phyloP scores from a whole-genome alignment of 2,329 filamentous ascomycete species.

The Pseudogymnoascus sp. region DNA sequence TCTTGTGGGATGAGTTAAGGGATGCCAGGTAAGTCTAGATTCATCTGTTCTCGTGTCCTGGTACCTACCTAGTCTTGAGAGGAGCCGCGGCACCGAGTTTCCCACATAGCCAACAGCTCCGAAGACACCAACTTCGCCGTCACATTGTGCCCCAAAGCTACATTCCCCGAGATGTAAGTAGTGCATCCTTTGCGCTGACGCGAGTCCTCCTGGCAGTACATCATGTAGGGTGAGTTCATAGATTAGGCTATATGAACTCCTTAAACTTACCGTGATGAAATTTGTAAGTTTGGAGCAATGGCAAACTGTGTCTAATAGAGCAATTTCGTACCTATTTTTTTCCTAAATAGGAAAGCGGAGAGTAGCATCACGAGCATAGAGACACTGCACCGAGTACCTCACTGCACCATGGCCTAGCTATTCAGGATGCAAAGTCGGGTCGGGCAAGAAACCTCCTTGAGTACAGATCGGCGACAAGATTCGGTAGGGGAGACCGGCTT shows the following conservation, averaged over 20 bases:
- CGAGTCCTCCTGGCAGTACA: background rate
- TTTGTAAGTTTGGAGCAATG: background rate
- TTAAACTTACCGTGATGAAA: background rate
- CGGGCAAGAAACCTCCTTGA: background rate
- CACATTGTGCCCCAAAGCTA: background rate
- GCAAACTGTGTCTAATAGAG: background rate
- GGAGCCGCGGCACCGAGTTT: background rate
- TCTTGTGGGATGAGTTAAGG: background rate
- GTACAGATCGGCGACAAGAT: background rate
- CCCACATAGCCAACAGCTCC: background rate
- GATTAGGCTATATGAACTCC: no score
- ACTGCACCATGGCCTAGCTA: background rate
- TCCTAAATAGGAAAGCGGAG: background rate
- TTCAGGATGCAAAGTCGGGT: background rate
- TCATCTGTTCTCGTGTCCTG: no score
- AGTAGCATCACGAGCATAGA: background rate
- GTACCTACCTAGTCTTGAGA: no score
- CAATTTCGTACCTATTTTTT: background rate
- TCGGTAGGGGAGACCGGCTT: background rate
- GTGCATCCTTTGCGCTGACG: background rate
- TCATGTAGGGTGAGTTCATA: background rate
- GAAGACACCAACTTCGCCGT: background rate
- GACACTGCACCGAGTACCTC: no score
- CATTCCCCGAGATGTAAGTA: background rate
- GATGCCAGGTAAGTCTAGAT: background rate